Conservation (phyloP, 371 early-diverging fungal genomes). For the Mucor mucedo region DNA sequence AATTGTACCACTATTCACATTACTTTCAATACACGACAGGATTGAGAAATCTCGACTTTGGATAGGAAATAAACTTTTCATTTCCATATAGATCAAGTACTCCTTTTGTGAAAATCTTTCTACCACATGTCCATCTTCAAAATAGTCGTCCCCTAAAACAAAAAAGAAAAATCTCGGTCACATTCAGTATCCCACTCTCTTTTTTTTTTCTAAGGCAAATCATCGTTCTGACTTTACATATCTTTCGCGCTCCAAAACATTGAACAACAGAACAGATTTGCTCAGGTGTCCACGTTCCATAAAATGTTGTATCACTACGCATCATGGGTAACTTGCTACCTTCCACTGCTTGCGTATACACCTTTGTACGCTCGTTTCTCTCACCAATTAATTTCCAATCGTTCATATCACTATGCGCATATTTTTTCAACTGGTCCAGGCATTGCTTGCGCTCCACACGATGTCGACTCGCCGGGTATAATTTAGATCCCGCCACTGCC, state of each 20-base stretch:
- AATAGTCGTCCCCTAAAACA: conserved; percentile 59
- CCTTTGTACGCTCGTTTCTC: conserved; percentile 40
- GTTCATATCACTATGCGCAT: conserved; percentile 40
- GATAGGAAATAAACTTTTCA: conserved; percentile 53
- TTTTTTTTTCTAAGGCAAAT: no score
- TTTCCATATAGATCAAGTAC: conserved; percentile 52
- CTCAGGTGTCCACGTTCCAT: conserved; percentile 57
- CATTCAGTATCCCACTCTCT: no score
- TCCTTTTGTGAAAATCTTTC: conserved; percentile 64
- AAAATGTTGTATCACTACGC: conserved; percentile 53
- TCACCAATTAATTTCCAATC: conserved; percentile 55
- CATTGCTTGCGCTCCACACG: conserved; percentile 38
- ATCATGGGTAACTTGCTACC: conserved; percentile 56
- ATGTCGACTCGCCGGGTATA: conserved; percentile 49
- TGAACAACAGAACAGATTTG: conserved; percentile 58
- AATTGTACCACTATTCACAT: conserved; percentile 55
- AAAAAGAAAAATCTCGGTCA: neutral
- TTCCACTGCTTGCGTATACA: conserved; percentile 51
- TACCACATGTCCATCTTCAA: conserved; percentile 55
- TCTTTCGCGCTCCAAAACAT: conserved; percentile 50
- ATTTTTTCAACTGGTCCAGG: conserved; percentile 47
- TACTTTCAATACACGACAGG: conserved; percentile 56
- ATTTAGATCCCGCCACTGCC: conserved; percentile 17
- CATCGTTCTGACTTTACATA: conserved; percentile 32
- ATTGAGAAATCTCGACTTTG: conserved; percentile 60